Evolutionary conservation across 495 filamentous ascomycete genomes (phyloP).

Genomic region (Xylaria flabelliformis): DNA sequence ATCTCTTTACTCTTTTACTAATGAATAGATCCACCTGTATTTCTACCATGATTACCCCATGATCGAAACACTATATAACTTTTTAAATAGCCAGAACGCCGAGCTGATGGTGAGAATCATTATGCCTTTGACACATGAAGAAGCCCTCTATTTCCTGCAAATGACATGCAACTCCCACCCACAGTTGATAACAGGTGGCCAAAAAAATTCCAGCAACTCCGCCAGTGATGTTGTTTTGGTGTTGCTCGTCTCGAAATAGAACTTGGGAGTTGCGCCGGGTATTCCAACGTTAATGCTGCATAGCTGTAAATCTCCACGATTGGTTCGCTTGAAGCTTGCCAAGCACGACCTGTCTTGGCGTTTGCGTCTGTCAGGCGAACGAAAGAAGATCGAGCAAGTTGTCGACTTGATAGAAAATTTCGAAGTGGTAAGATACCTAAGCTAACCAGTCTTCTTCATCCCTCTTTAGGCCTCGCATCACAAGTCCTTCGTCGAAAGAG

Average conservation of each 20-base stretch:
- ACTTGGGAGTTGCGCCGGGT: background rate
- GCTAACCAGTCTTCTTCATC: constrained; percentile 59
- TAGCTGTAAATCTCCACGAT: background rate
- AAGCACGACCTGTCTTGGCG: background rate
- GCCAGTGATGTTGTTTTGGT: background rate
- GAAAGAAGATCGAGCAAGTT: background rate
- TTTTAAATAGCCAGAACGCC: constrained; percentile 26
- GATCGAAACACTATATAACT: background rate
- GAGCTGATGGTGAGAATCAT: constrained; percentile 19
- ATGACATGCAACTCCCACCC: constrained; percentile 9
- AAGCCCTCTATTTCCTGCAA: constrained; percentile 19
- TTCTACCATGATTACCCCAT: background rate
- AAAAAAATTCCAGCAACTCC: constrained; percentile 1
- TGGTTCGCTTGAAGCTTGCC: background rate
- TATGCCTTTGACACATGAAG: background rate
- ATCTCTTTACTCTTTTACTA: background rate
- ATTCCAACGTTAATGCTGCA: background rate
- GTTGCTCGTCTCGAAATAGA: background rate
- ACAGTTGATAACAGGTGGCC: background rate
- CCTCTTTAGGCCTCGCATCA: constrained; percentile 57
- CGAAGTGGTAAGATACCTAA: constrained; percentile 30
- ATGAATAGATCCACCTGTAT: background rate
- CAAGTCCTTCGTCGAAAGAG: constrained; percentile 52
- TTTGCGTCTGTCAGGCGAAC: background rate
- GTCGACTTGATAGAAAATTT: constrained; percentile 11